Conservation (phyloP, 73 alveolate species). For the Paramecium caudatum region DNA sequence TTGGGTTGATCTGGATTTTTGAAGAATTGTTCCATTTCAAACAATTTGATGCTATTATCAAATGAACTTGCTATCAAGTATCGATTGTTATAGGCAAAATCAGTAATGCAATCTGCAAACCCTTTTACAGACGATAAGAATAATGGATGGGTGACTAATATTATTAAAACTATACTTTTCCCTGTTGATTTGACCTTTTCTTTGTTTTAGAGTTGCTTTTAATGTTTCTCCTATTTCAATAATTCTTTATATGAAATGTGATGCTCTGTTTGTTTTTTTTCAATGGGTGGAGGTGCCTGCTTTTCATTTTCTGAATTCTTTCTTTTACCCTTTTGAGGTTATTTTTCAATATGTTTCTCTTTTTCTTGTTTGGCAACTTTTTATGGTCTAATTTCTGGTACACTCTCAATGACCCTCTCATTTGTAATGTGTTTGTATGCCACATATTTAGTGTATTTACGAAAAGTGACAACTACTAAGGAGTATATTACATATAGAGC, state of each 20-base stretch:
- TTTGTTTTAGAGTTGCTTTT: neutral
- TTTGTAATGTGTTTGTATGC: neutral
- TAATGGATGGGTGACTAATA: constrained; percentile 1
- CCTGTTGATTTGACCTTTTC: neutral
- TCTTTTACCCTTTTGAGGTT: neutral
- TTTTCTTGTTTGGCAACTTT: neutral
- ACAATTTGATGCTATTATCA: constrained; percentile 34
- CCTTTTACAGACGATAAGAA: constrained; percentile 37
- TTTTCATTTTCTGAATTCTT: constrained; percentile 25
- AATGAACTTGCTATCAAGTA: constrained; percentile 21
- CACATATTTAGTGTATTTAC: neutral
- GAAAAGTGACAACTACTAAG: neutral
- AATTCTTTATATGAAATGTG: constrained; percentile 23
- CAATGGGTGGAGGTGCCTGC: neutral
- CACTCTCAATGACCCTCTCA: neutral
- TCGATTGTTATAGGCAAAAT: constrained; percentile 27
- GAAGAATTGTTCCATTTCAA: constrained; percentile 50
- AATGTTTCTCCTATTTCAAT: neutral
- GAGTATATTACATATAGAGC: neutral
- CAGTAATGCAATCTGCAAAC: constrained; percentile 21
- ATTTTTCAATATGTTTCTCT: neutral
- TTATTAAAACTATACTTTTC: neutral
- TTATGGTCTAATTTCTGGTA: neutral
- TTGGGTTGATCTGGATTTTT: constrained; percentile 46
- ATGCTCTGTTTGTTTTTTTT: neutral